Conservation (phyloP, 345 rosid genomes). For the Pseudoturritis turrita region DNA sequence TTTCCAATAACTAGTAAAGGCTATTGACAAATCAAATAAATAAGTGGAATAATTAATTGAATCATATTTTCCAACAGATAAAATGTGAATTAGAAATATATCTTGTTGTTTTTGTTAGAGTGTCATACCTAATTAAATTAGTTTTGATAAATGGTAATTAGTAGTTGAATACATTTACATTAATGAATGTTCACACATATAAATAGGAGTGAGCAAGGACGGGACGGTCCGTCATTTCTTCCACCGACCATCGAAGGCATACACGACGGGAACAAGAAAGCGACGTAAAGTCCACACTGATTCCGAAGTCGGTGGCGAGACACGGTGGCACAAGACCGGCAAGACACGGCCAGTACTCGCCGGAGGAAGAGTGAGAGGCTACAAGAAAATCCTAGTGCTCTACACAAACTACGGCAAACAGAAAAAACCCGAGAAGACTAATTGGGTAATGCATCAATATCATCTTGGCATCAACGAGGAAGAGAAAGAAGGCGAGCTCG, state of each 20-base stretch:
- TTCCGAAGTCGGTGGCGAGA: slow-evolving; percentile 64
- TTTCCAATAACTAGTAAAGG: neutral
- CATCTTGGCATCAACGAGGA: slow-evolving; percentile 88
- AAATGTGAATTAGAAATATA: neutral
- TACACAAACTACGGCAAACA: slow-evolving; percentile 96
- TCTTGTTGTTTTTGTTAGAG: neutral
- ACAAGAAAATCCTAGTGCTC: slow-evolving; percentile 90
- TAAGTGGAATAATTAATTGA: neutral
- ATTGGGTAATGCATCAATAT: slow-evolving; percentile 99
- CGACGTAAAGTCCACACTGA: slow-evolving; percentile 88
- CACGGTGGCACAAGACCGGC: slow-evolving; percentile 98
- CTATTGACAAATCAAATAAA: neutral
- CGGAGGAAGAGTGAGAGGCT: slow-evolving; percentile 63
- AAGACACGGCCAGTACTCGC: slow-evolving; percentile 78
- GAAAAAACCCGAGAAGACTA: slow-evolving; percentile 90
- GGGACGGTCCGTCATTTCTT: slow-evolving; percentile 95
- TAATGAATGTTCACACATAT: neutral
- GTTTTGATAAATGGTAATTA: neutral
- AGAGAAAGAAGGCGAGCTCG: slow-evolving; percentile 94
- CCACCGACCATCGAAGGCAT: slow-evolving; percentile 97
- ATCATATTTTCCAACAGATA: neutral
- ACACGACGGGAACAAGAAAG: slow-evolving; percentile 94
- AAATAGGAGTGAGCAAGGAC: slow-evolving; percentile 70
- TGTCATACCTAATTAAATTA: neutral
- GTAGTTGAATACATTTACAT: neutral